Base-by-base conservation (phyloP, 768 basidiomycete species). In the Suillus lakei region DNA sequence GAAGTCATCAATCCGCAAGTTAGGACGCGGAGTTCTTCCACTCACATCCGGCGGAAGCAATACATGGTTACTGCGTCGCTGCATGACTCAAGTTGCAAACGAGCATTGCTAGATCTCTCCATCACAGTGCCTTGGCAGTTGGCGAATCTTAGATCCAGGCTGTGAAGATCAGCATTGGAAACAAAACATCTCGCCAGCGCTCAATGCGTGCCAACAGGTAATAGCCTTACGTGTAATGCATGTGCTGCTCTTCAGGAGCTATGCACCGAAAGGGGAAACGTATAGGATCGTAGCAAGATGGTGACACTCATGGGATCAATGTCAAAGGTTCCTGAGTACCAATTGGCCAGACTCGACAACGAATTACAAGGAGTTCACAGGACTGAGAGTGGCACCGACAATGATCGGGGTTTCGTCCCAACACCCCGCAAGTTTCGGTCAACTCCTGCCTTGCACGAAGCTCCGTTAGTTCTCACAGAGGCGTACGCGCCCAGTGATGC, bases 321-420 rank as follows among this genome's bases (percentile, higher is more conserved):
- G 62, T 61, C 55, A 23, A 41, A 60, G 36, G 75, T 78, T 69
- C 75, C 75, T 77, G 67, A 67, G 65, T 67, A 72, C 60, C 51
- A 66, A 61, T 66, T 67, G 60, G 58, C 58, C 58, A 30, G 39
- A 44, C 39, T 64, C 68, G 64, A 60, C 63, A 56, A 63, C 48
- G 44, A 34, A 38, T 67, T 64, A 62, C 65, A 68, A 67, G 63
- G 67, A 67, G 51, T 66, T 64, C 64, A 64, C 59, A 64, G 66
- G 64, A 69, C 76, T 65, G 69, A 69, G 54, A 36, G 58, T 28
- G 56, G 68, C 70, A 72, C 69, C 55, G 71, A 71, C 69, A 67
- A 59, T 59, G 39, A 68, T 68, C 61, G 44, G 38, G 64, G 48
- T 64, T 68, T 66, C 38, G 68, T 67, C 70, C 58, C 39, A 59